Percentiles rank a stretch among this genome's conserved stretches.
phyloP scores from a whole-genome alignment of 345 rosid genomes.

The Gossypioides kirkii region DNA sequence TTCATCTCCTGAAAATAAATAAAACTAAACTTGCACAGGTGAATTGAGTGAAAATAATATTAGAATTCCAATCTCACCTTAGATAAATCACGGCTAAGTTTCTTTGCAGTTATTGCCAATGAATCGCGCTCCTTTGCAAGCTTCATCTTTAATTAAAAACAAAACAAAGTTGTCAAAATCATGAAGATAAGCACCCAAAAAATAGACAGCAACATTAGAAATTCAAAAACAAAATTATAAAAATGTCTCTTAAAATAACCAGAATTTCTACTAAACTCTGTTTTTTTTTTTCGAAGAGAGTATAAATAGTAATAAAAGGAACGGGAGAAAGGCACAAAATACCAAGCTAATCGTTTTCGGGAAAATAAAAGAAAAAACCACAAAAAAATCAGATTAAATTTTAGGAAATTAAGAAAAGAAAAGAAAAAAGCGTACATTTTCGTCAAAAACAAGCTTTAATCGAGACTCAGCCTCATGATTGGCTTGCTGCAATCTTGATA shows the following conservation, averaged over 20 bases:
- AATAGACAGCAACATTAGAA: neutral
- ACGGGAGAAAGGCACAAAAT: neutral
- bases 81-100: slow-evolving; percentile 74
- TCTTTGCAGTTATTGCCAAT: slow-evolving; percentile 64
- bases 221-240: neutral
- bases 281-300: neutral
- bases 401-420: neutral
- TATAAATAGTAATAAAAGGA: neutral
- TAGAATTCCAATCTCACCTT: slow-evolving; percentile 42
- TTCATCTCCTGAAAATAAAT: neutral
- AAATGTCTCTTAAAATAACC: neutral
- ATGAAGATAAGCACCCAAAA: neutral
- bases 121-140: slow-evolving; percentile 77
- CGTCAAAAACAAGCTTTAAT: slow-evolving; percentile 51
- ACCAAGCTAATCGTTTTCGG: neutral
- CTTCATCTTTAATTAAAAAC: slow-evolving; percentile 43
- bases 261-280: neutral
- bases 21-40: neutral
- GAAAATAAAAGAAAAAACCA: neutral
- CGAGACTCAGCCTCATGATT: slow-evolving; percentile 52
- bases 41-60: neutral
- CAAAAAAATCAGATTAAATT: neutral
- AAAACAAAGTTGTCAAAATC: slow-evolving; percentile 9
- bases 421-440: slow-evolving; percentile 46
- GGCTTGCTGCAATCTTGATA: slow-evolving; percentile 44